phyloP scores from a whole-genome alignment of 495 filamentous ascomycete species.

The Apiosordaria backusii region DNA sequence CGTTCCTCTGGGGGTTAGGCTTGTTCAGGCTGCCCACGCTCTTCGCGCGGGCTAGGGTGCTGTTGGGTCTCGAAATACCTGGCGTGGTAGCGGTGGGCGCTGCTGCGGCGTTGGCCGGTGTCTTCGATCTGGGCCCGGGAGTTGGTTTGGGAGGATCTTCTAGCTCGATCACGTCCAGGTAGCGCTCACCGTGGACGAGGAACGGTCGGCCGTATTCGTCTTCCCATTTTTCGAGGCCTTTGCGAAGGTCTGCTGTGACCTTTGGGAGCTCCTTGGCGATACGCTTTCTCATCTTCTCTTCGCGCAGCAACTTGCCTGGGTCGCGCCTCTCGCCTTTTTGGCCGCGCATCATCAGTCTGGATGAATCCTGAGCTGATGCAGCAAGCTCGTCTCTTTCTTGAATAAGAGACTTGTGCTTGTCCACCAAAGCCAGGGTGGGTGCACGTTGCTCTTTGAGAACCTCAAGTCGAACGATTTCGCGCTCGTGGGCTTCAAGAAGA shows the following conservation, averaged over 20 bases:
- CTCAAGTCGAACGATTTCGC: conserved; percentile 79
- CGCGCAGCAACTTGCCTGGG: conserved; percentile 86
- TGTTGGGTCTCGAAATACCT: conserved; percentile 37
- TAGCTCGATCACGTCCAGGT: conserved; percentile 71
- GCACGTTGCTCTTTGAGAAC: conserved; percentile 81
- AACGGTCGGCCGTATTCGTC: conserved; percentile 92
- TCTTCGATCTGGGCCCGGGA: conserved; percentile 71
- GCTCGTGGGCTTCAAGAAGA: conserved; percentile 81
- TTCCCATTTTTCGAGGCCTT: conserved; percentile 82
- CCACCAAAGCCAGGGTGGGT: conserved; percentile 75
- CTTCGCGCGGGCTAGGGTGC: conserved; percentile 38
- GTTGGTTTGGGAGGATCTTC: conserved; percentile 55
- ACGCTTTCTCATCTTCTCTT: conserved; percentile 97
- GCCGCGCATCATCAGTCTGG: conserved; percentile 81
- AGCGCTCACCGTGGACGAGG: conserved; percentile 85
- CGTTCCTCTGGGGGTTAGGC: conserved; percentile 24
- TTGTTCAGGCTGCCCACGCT: conserved; percentile 45
- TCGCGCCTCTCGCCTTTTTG: conserved; percentile 88
- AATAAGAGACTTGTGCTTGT: conserved; percentile 78
- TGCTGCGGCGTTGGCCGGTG: conserved; percentile 61
- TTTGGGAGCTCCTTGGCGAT: conserved; percentile 95
- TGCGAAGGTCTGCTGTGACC: conserved; percentile 76
- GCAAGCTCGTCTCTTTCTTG: conserved; percentile 83
- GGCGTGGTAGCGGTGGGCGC: conserved; percentile 20
- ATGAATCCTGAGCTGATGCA: conserved; percentile 89